These are phyloP conservation scores for Drechslera avenae DNA, from an alignment of 2,329 filamentous ascomycete genomes.

Conservation along the genomic window DNA sequence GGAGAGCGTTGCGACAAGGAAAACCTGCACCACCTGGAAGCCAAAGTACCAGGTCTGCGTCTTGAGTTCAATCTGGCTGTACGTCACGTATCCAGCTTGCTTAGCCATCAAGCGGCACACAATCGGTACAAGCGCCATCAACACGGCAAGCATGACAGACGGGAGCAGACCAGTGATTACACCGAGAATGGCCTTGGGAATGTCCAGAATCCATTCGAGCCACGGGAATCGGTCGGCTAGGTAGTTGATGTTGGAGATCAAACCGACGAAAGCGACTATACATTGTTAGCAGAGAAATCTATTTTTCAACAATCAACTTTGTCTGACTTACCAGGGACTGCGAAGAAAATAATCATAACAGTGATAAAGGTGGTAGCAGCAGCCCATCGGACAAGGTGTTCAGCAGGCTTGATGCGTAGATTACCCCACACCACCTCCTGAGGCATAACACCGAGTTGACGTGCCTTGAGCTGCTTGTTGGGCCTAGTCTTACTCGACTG, in stretches of 20 bases:
- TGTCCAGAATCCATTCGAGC: constrained; percentile 51
- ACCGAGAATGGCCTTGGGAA: constrained; percentile 50
- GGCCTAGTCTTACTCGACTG: constrained; percentile 43
- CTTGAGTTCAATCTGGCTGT: constrained; percentile 64
- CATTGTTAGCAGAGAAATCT: constrained; percentile 21
- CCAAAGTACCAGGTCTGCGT: constrained; percentile 92
- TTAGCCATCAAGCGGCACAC: constrained; percentile 48
- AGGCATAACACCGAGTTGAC: constrained; percentile 52
- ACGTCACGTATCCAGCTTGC: constrained; percentile 48
- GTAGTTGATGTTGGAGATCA: constrained; percentile 53
- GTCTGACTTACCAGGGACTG: constrained; percentile 42
- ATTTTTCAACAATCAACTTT: not conserved
- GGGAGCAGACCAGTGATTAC: constrained; percentile 55
- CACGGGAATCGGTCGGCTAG: constrained; percentile 47
- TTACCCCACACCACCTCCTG: constrained; percentile 57
- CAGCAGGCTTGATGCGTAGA: constrained; percentile 46
- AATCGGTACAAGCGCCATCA: constrained; percentile 54
- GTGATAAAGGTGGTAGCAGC: constrained; percentile 48
- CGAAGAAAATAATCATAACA: constrained; percentile 54
- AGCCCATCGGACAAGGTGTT: constrained; percentile 38
- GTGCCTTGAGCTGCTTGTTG: constrained; percentile 46
- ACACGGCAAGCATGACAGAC: constrained; percentile 49
- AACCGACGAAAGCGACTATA: constrained; percentile 50
- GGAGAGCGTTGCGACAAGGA: constrained; percentile 82
- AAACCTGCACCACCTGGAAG: constrained; percentile 91